Conservation (phyloP, 257 asterid species). For the Eucommia ulmoides region DNA sequence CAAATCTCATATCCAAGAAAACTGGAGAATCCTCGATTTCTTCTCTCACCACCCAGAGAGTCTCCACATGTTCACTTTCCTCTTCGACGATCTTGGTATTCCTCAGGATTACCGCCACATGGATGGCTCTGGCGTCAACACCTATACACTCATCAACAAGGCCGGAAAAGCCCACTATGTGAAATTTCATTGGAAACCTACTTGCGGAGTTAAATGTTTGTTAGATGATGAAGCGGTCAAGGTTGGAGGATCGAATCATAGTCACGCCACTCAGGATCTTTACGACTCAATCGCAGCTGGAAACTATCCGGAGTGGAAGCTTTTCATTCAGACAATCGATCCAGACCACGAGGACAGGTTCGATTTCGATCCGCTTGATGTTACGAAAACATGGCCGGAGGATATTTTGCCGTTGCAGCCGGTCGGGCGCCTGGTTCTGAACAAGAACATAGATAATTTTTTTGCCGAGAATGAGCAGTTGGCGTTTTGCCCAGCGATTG, state of each 20-base stretch:
- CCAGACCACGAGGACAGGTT: constrained; percentile 78
- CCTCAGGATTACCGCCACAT: constrained; percentile 97
- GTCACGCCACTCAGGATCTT: constrained; percentile 96
- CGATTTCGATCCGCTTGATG: constrained; percentile 95
- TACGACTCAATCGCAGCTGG: constrained; percentile 84
- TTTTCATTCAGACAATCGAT: constrained; percentile 76
- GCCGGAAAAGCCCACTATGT: constrained; percentile 81
- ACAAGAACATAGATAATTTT: constrained; percentile 86
- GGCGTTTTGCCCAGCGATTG: constrained; percentile 46
- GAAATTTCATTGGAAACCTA: constrained; percentile 97
- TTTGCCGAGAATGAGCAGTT: constrained; percentile 68
- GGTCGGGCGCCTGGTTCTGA: constrained; percentile 88
- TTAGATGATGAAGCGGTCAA: constrained; percentile 67
- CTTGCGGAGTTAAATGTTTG: constrained; percentile 85
- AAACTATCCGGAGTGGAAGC: constrained; percentile 96
- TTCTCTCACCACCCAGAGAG: constrained; percentile 97
- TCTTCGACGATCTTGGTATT: constrained; percentile 77
- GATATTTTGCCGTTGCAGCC: constrained; percentile 91
- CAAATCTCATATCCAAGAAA: constrained; percentile 87
- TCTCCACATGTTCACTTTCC: constrained; percentile 67
- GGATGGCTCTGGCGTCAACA: constrained; percentile 92
- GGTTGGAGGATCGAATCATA: constrained; percentile 88
- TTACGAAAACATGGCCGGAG: constrained; percentile 95
- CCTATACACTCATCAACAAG: constrained; percentile 77
- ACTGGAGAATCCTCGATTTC: constrained; percentile 87